These are phyloP conservation scores for Vicia villosa DNA, from an alignment of 306 rosid genomes.

Conservation along the genomic window DNA sequence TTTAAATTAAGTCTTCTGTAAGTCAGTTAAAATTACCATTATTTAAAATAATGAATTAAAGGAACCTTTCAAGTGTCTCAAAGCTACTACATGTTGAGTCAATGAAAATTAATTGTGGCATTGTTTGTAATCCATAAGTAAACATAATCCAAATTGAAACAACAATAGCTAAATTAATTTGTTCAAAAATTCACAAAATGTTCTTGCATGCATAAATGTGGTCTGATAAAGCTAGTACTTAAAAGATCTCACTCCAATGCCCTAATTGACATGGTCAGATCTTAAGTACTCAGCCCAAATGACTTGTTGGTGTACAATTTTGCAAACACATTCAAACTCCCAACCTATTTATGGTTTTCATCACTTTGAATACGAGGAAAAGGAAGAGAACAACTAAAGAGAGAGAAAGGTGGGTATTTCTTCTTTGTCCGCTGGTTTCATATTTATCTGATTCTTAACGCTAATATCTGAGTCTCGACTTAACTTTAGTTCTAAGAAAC, in stretches of 20 bases:
- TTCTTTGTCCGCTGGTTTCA: slow-evolving; percentile 26
- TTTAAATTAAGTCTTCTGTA: no score
- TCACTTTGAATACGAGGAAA: slow-evolving; percentile 43
- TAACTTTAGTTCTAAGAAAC: slow-evolving; percentile 53
- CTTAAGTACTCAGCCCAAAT: slow-evolving; percentile 61
- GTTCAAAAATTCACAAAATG: background rate
- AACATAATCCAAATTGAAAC: slow-evolving; percentile 25
- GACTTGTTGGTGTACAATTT: slow-evolving; percentile 24
- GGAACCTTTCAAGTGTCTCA: background rate
- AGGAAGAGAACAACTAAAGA: slow-evolving; percentile 50
- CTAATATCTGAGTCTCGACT: slow-evolving; percentile 38
- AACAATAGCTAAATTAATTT: slow-evolving; percentile 16
- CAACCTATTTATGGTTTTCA: slow-evolving; percentile 20
- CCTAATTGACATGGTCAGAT: slow-evolving; percentile 50
- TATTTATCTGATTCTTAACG: background rate
- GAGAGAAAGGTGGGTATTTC: slow-evolving; percentile 53
- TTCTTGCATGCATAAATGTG: slow-evolving; percentile 27
- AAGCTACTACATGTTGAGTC: background rate
- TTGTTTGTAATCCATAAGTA: background rate
- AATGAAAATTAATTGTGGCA: background rate
- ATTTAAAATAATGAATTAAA: background rate
- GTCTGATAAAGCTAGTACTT: slow-evolving; percentile 57
- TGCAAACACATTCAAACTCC: slow-evolving; percentile 28
- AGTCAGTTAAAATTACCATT: no score
- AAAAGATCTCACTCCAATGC: slow-evolving; percentile 62